Evolutionary conservation across 2,329 filamentous ascomycete genomes (phyloP), one percentile per base, ranked within the genome.

Genomic region (Beauveria pseudobassiana): DNA sequence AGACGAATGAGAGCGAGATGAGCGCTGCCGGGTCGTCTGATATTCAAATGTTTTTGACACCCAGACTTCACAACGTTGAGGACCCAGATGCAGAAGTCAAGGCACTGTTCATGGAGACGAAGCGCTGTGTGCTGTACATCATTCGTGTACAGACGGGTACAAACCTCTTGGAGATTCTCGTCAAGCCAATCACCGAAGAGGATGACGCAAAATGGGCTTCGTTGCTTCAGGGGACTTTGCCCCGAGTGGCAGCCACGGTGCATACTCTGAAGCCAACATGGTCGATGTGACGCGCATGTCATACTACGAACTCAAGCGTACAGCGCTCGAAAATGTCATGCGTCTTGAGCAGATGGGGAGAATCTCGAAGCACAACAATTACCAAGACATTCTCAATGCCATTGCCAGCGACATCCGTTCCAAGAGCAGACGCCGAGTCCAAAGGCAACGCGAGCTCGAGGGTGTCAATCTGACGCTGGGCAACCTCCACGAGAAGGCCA

Each of bases 381-480:
- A 98, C 76, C 95, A 99, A 76, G 95, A 99, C 71, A 84, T 99
- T n/a, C 84, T 99, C 66, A 99, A 99, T 71, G 91, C 92, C 65
- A 97, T 99, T 69, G 95, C 95, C 2, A 84, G 96, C 62, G 95
- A 99, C 71, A 99, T 99, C 72, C 89, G 96, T 51, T 96, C 93
- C 64, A 99, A 99, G 82, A 96, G 96, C 75, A 88, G 93, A 45
- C 86, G 96, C 62, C 85, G 95, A 62, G 88, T 99, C 50, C 93
- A 99, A 74, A 86, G 95, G 63, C 89, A 96, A 71, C 88, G 91
- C 53, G 95, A 99, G 74, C 75, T 98, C 45, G 95, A 99, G 68
- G 88, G 88, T 50, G 90, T 93, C 24, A 83, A 88, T 30, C 79
- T 89, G 62, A 95, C 91, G 1, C 80, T 95, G 18, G 75, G 81